phyloP scores from a whole-genome alignment of 805 yeast genomes.

The Wickerhamomyces chambardii region DNA sequence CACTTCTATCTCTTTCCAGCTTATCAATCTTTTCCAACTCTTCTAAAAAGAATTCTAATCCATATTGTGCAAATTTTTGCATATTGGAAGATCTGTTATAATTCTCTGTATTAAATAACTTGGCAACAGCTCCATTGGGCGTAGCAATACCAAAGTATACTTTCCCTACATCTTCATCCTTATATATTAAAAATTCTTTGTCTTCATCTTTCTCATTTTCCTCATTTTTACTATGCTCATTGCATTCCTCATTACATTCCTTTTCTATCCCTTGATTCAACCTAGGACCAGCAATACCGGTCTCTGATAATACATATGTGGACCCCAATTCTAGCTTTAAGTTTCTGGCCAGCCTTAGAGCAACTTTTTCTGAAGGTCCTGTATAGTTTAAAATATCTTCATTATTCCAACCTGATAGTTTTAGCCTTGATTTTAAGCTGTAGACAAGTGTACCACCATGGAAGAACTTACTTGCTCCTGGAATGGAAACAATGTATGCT shows the following conservation, averaged over 20 bases:
- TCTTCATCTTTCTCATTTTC: constrained; percentile 8
- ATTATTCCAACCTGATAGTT: constrained; percentile 71
- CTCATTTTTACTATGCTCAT: constrained; percentile 4
- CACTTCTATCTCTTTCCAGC: background rate
- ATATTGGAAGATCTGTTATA: constrained; percentile 57
- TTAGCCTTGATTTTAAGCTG: constrained; percentile 64
- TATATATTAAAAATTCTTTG: constrained; percentile 7
- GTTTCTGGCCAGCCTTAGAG: constrained; percentile 67
- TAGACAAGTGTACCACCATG: constrained; percentile 81
- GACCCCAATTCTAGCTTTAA: constrained; percentile 75
- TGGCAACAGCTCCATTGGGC: constrained; percentile 46
- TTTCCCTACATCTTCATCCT: constrained; percentile 43
- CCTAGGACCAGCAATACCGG: constrained; percentile 81
- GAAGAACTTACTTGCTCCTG: constrained; percentile 79
- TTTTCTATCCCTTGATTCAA: constrained; percentile 28
- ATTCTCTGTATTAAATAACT: constrained; percentile 32
- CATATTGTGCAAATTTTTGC: constrained; percentile 65
- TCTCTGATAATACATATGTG: constrained; percentile 74
- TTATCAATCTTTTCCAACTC: constrained; percentile 25
- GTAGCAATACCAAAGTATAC: constrained; percentile 68
- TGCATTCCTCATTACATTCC: too few relatives aligned
- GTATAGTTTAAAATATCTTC: constrained; percentile 64
- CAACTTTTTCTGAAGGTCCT: constrained; percentile 77
- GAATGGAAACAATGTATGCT: constrained; percentile 71
- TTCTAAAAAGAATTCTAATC: constrained; percentile 50